phyloP scores from a whole-genome alignment of 495 filamentous ascomycete genomes.

The Hyaloscypha bicolor region DNA sequence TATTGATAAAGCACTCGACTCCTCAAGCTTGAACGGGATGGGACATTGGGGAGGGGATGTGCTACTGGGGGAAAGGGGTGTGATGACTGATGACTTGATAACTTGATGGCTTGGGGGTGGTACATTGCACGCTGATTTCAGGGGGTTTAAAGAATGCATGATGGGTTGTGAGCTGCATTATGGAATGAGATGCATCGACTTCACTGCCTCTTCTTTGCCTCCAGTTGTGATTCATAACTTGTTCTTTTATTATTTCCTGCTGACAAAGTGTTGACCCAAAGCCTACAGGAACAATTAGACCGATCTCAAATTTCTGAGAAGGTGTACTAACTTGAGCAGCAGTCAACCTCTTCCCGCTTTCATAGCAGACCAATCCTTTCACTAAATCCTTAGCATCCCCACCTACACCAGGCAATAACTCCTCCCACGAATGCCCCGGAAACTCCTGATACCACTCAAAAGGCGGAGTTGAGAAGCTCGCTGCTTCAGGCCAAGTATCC shows the following conservation, averaged over 20 bases:
- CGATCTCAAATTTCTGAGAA: not conserved
- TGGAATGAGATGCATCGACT: not conserved
- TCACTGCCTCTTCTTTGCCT: not conserved
- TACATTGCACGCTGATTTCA: too few species aligned
- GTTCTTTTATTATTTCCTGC: not conserved
- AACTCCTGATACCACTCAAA: constrained; percentile 57
- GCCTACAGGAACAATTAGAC: not conserved
- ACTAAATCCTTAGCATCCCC: constrained; percentile 25
- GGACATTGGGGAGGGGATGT: too few species aligned
- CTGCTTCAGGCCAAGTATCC: constrained; percentile 72
- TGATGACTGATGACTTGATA: not conserved
- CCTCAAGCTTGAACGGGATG: not conserved
- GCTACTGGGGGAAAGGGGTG: too few species aligned
- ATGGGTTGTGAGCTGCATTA: not conserved
- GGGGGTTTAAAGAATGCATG: not conserved
- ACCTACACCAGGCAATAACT: constrained; percentile 35
- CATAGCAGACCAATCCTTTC: constrained; percentile 27
- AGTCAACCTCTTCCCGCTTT: constrained; percentile 30
- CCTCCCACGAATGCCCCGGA: constrained; percentile 40
- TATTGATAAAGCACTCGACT: not conserved
- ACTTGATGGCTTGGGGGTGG: not conserved
- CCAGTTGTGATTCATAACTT: not conserved
- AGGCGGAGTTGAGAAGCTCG: constrained; percentile 48
- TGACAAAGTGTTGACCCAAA: not conserved
- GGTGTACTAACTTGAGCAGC: constrained; percentile 21